phyloP scores from a whole-genome alignment of 768 basidiomycete genomes.

The Pilatotrama ljubarskyi region DNA sequence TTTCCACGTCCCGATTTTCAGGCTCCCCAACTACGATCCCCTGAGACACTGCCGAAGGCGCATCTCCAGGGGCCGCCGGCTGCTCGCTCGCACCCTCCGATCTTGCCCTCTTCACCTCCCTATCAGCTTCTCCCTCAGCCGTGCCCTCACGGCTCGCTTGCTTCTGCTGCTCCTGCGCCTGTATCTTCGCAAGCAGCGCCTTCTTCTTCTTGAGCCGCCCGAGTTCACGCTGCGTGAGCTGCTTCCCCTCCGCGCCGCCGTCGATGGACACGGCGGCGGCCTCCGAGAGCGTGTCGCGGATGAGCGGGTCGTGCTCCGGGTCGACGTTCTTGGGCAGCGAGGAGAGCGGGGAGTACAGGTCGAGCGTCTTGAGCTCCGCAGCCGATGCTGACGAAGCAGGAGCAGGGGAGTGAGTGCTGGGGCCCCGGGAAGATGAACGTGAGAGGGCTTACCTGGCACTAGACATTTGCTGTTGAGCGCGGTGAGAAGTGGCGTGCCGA shows the following conservation, averaged over 20 bases:
- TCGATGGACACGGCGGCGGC: constrained; percentile 13
- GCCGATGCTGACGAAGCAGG: constrained; percentile 41
- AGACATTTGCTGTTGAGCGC: constrained; percentile 48
- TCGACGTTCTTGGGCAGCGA: constrained; percentile 62
- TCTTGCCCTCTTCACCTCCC: constrained; percentile 39
- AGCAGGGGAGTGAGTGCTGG: background rate
- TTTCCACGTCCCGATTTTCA: background rate
- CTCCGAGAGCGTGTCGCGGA: constrained; percentile 29
- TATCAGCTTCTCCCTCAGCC: constrained; percentile 29
- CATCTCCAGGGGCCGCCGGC: background rate
- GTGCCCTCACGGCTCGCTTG: constrained; percentile 4
- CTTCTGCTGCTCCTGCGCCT: constrained; percentile 20
- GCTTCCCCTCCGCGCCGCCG: constrained; percentile 27
- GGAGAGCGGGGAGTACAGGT: constrained; percentile 58
- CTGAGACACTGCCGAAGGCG: background rate
- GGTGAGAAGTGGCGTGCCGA: constrained; percentile 35
- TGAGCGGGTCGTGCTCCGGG: constrained; percentile 44
- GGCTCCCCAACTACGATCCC: background rate
- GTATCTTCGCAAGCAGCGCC: constrained; percentile 40
- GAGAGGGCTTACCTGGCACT: constrained; percentile 44
- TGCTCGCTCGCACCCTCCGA: constrained; percentile 29
- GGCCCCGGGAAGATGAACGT: background rate
- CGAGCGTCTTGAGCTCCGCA: constrained; percentile 52
- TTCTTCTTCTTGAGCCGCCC: constrained; percentile 54
- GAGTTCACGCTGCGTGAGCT: constrained; percentile 45